Percentiles rank a stretch among this genome's conserved stretches.
Conservation (phyloP, 2,329 filamentous ascomycete species). For the Stachybotrys chlorohalonatus region DNA sequence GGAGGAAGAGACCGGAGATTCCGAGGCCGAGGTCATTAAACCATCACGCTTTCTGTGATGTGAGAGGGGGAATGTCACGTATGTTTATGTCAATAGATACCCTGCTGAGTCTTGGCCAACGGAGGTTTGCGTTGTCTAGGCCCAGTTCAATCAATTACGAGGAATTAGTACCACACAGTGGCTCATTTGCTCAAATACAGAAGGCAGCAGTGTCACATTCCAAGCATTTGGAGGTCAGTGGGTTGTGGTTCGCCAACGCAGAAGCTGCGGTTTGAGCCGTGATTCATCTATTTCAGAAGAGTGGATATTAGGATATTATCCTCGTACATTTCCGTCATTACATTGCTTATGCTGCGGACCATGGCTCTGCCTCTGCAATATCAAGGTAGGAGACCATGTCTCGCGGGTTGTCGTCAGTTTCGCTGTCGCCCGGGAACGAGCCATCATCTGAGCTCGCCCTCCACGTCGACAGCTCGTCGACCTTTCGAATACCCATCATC, state of each 20-base stretch:
- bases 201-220: too few species aligned
- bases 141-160: too few species aligned
- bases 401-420: conserved; percentile 21
- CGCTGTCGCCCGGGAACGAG: conserved; percentile 25
- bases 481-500: conserved; percentile 77
- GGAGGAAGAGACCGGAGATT: conserved; percentile 24
- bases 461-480: conserved; percentile 48
- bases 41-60: not conserved
- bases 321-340: not conserved
- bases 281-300: not conserved
- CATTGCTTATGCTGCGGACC: not conserved
- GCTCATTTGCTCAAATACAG: too few species aligned
- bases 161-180: too few species aligned
- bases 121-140: too few species aligned
- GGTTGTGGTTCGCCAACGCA: not conserved
- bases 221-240: not conserved
- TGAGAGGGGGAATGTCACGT: too few species aligned
- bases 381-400: conserved; percentile 32
- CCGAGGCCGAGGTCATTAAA: conserved; percentile 22
- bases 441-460: conserved; percentile 33
- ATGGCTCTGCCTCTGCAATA: not conserved
- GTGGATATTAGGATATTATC: not conserved
- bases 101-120: not conserved
- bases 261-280: not conserved
- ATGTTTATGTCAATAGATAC: conserved; percentile 3